phyloP scores from a whole-genome alignment of 352 stramenopile species.

The Elongisporangium undulatum region DNA sequence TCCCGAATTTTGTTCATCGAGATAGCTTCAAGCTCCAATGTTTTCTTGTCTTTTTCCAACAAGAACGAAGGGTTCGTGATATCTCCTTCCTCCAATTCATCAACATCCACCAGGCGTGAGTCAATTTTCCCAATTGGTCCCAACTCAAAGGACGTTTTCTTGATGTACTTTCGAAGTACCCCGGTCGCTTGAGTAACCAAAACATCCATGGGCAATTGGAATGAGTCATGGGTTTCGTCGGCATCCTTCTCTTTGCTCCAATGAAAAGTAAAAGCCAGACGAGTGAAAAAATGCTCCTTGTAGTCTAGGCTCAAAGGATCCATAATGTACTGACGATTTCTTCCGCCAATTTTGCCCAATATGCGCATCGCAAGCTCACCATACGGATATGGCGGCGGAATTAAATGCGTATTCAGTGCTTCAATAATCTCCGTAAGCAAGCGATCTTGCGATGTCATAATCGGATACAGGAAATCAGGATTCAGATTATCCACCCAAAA shows the following conservation, averaged over 20 bases:
- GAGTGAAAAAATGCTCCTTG: conserved; percentile 32
- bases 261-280: conserved; percentile 47
- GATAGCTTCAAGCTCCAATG: conserved; percentile 61
- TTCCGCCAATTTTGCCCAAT: conserved; percentile 96
- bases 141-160: conserved; percentile 42
- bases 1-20: conserved; percentile 59
- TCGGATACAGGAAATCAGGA: conserved; percentile 94
- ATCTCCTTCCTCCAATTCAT: conserved; percentile 66
- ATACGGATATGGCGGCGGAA: conserved; percentile 96
- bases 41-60: conserved; percentile 86
- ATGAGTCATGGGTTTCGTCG: conserved; percentile 7
- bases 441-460: conserved; percentile 88
- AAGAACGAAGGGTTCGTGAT: conserved; percentile 30
- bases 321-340: conserved; percentile 89
- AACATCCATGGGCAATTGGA: conserved; percentile 61
- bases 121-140: conserved; percentile 56
- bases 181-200: conserved; percentile 35
- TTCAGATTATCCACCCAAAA: conserved; percentile 99
- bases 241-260: conserved; percentile 28
- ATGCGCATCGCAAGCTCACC: conserved; percentile 95
- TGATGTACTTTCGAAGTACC: conserved; percentile 59
- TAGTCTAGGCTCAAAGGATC: conserved; percentile 70
- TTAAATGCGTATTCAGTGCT: conserved; percentile 93
- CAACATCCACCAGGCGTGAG: conserved; percentile 46
- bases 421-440: conserved; percentile 94